A percentile compares a stretch with the other conserved stretches of the same genome.
Evolutionary conservation across 1,139 yeast genomes (phyloP).

Genomic region (Scheffersomyces illinoinensis): DNA sequence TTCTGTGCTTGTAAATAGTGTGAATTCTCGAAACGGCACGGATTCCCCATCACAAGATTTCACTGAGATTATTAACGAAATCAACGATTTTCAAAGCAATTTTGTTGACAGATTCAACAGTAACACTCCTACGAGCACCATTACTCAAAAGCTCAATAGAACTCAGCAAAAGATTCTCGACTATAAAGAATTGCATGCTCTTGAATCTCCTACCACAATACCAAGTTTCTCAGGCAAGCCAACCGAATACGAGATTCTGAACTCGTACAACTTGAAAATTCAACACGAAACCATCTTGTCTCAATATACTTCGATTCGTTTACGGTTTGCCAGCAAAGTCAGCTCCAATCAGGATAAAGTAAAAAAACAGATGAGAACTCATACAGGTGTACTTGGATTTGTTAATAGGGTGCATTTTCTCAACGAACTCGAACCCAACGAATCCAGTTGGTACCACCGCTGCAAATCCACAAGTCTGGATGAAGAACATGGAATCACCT

Average conservation of each 20-base stretch:
- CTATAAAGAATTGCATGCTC: conserved; percentile 28
- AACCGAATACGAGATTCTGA: conserved; percentile 1
- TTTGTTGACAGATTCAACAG: conserved; percentile 25
- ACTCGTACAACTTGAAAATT: conserved; percentile 23
- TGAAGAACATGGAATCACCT: neutral
- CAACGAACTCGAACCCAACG: neutral
- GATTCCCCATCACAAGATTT: conserved; percentile 6
- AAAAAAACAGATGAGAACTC: conserved; percentile 8
- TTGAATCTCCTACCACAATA: conserved; percentile 3
- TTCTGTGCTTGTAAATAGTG: neutral
- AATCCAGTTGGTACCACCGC: neutral
- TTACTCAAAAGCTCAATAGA: conserved; percentile 20
- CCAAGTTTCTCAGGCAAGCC: neutral
- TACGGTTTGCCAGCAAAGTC: conserved; percentile 30
- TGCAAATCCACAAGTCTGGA: neutral
- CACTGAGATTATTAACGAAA: conserved; percentile 29
- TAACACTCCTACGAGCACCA: conserved; percentile 2
- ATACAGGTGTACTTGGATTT: conserved; percentile 14
- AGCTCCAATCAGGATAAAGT: conserved; percentile 2
- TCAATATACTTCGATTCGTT: conserved; percentile 40
- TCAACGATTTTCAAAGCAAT: conserved; percentile 32
- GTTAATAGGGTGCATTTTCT: conserved; percentile 7
- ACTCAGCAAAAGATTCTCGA: conserved; percentile 40
- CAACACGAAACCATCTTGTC: conserved; percentile 40
- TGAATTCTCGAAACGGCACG: neutral